phyloP scores from a whole-genome alignment of 2,329 filamentous ascomycete genomes.

The Pestalotiopsis sp. region DNA sequence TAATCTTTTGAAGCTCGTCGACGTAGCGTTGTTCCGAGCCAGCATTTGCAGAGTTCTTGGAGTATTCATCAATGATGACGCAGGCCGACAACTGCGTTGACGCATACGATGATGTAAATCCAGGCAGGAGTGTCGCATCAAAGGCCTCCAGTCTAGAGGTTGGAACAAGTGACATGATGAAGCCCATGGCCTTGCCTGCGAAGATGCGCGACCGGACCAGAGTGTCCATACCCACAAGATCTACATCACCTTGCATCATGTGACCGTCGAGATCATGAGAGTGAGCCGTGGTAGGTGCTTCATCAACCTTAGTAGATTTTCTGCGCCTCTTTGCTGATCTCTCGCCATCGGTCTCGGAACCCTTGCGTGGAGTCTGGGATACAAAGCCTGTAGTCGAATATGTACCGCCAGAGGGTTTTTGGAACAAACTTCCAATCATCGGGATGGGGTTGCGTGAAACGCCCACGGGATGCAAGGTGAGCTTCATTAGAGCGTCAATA shows the following conservation, averaged over 20 bases:
- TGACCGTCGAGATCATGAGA: constrained; percentile 96
- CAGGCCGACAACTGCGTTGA: constrained; percentile 85
- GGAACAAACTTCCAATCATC: constrained; percentile 87
- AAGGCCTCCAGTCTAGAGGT: constrained; percentile 62
- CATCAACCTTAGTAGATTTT: constrained; percentile 82
- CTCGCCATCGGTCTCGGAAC: constrained; percentile 59
- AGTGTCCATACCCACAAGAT: constrained; percentile 86
- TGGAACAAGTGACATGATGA: constrained; percentile 80
- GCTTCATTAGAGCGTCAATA: constrained; percentile 77
- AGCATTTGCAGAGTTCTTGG: constrained; percentile 55
- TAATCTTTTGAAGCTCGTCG: constrained; percentile 70
- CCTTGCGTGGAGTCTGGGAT: constrained; percentile 47
- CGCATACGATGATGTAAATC: constrained; percentile 73
- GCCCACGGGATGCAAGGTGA: constrained; percentile 89
- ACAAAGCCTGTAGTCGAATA: constrained; percentile 62
- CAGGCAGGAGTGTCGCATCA: constrained; percentile 65
- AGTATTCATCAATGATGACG: constrained; percentile 87
- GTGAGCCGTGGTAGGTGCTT: constrained; percentile 62
- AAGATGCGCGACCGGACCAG: constrained; percentile 89
- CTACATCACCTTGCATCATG: constrained; percentile 96
- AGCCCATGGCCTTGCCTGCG: constrained; percentile 83
- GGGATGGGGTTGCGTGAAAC: constrained; percentile 88
- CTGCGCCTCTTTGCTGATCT: constrained; percentile 75
- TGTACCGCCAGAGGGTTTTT: constrained; percentile 87
- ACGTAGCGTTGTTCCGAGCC: constrained; percentile 61